phyloP scores from a whole-genome alignment of 2,329 filamentous ascomycete species.

The Neonectria sp. region DNA sequence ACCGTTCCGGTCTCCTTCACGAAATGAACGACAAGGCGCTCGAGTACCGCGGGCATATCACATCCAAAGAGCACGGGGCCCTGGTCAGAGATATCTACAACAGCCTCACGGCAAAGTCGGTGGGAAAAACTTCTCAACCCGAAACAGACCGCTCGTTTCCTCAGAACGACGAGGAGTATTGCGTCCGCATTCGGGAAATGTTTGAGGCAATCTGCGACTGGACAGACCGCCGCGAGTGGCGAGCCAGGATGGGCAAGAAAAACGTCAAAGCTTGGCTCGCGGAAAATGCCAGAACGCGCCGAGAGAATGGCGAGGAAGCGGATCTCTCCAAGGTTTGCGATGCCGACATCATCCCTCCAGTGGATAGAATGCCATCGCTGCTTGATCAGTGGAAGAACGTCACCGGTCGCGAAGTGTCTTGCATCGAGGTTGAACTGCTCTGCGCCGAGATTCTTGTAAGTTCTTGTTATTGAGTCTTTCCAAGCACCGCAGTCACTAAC shows the following conservation, averaged over 20 bases:
- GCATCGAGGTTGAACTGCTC: constrained; percentile 43
- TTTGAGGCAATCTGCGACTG: constrained; percentile 44
- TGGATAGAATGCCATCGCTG: constrained; percentile 28
- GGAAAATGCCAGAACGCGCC: not conserved
- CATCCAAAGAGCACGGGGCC: not conserved
- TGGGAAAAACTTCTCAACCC: not conserved
- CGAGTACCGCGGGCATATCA: constrained; percentile 2
- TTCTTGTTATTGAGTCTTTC: accelerated
- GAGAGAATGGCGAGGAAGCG: not conserved
- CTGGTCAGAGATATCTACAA: constrained; percentile 12
- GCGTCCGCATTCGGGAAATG: constrained; percentile 24
- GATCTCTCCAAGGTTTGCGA: constrained; percentile 28
- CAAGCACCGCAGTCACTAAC: not conserved
- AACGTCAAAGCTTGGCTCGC: constrained; percentile 29
- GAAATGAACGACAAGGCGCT: not conserved
- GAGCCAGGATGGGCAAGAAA: constrained; percentile 37
- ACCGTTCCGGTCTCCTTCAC: not conserved
- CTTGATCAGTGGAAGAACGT: constrained; percentile 42
- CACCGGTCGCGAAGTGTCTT: constrained; percentile 34
- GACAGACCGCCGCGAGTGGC: constrained; percentile 36
- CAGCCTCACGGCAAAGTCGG: constrained; percentile 6
- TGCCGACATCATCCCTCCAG: constrained; percentile 33
- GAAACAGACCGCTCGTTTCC: constrained; percentile 34
- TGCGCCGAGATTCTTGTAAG: constrained; percentile 39
- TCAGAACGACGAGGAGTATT: not conserved